phyloP scores from a whole-genome alignment of 2,329 filamentous ascomycete genomes.

The Colletotrichum sp. region DNA sequence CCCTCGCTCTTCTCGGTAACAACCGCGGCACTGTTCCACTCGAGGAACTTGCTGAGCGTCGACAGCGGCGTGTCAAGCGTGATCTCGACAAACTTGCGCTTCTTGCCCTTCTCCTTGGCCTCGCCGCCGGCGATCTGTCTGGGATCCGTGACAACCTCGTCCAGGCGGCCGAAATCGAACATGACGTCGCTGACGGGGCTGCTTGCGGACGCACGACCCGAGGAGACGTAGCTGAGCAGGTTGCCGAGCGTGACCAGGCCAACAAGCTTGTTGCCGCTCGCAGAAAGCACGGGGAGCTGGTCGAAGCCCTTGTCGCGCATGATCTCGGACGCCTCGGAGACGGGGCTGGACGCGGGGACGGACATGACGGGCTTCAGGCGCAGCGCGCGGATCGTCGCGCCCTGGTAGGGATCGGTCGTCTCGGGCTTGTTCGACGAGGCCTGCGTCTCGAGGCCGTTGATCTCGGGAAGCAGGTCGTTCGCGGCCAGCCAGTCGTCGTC shows the following conservation, averaged over 20 bases:
- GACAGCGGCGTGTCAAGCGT: constrained; percentile 86
- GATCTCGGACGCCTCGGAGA: constrained; percentile 90
- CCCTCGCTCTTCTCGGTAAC: constrained; percentile 78
- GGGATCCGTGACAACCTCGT: constrained; percentile 90
- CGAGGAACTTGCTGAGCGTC: constrained; percentile 89
- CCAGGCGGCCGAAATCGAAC: constrained; percentile 91
- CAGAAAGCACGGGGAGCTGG: constrained; percentile 87
- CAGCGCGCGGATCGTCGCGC: constrained; percentile 81
- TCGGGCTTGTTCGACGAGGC: constrained; percentile 40
- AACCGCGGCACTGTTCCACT: constrained; percentile 97
- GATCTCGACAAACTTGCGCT: constrained; percentile 87
- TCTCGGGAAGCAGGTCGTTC: constrained; percentile 82
- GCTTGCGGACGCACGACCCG: constrained; percentile 76
- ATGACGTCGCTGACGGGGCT: constrained; percentile 86
- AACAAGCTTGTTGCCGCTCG: constrained; percentile 74
- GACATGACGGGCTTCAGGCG: constrained; percentile 94
- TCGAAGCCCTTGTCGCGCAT: constrained; percentile 99
- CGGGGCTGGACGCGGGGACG: constrained; percentile 71
- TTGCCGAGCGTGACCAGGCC: constrained; percentile 96
- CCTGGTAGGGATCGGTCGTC: constrained; percentile 72
- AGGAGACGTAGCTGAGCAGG: constrained; percentile 86
- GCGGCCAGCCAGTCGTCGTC: constrained; percentile 99
- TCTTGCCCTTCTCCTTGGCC: constrained; percentile 41
- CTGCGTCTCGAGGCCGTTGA: constrained; percentile 52
- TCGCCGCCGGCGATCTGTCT: constrained; percentile 60